Percentiles rank a stretch among this genome's conserved stretches.
These are phyloP conservation scores for Vigna unguiculata DNA, from an alignment of 306 rosid genomes.

Conservation along the genomic window DNA sequence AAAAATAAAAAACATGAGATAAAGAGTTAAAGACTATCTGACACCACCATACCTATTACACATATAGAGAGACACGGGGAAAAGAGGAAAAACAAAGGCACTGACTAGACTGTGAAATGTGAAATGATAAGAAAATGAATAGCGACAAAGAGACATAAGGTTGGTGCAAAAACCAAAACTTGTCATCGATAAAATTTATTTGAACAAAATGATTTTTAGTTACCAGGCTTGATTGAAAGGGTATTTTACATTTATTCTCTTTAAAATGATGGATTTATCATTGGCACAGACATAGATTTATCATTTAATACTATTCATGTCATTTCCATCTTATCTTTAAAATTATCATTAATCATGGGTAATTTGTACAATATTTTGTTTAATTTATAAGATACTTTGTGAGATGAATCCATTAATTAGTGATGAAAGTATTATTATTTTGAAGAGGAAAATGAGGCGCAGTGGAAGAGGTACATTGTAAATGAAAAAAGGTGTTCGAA, in stretches of 20 bases:
- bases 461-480: neutral
- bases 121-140: neutral
- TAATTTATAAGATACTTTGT: too few species aligned
- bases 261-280: neutral
- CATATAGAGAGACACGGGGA: neutral
- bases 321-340: too few species aligned
- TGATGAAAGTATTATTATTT: too few species aligned
- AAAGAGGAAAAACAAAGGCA: neutral
- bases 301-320: too few species aligned
- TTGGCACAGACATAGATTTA: too few species aligned
- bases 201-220: neutral
- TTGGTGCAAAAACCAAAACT: neutral
- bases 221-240: neutral
- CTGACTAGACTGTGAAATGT: neutral
- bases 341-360: too few species aligned
- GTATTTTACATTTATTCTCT: neutral
- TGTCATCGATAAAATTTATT: neutral
- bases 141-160: neutral
- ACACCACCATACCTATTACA: slow-evolving; percentile 1
- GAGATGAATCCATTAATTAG: too few species aligned
- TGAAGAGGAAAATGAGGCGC: too few species aligned
- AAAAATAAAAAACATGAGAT: neutral
- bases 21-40: neutral
- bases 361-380: too few species aligned
- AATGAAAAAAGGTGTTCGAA: neutral